A percentile compares a stretch with the other conserved stretches of the same genome.
phyloP scores from a whole-genome alignment of 176 grass and related monocot genomes.

The Aegilops longissima region DNA sequence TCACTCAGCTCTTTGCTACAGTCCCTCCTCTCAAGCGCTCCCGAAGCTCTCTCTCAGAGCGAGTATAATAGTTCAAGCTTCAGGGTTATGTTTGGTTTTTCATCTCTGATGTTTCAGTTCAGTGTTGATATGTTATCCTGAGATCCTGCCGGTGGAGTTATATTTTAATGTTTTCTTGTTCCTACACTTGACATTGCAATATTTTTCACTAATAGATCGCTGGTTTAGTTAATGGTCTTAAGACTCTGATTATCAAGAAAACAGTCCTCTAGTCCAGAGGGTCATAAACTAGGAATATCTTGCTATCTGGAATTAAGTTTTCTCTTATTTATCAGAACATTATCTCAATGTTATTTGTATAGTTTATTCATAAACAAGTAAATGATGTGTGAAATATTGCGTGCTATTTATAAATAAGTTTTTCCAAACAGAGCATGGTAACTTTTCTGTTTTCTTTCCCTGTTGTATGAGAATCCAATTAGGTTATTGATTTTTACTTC shows the following conservation, averaged over 20 bases:
- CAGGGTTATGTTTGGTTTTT: neutral
- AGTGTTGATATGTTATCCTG: neutral
- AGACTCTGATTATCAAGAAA: neutral
- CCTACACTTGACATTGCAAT: neutral
- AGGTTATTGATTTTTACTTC: neutral
- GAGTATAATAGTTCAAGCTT: neutral
- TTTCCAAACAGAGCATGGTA: neutral
- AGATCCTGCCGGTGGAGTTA: neutral
- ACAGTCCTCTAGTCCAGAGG: neutral
- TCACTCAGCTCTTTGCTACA: neutral
- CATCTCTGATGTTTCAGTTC: constrained; percentile 2
- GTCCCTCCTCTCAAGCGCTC: neutral
- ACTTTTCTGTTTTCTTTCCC: neutral
- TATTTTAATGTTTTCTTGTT: constrained; percentile 11
- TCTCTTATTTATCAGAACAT: neutral
- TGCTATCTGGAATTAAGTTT: constrained; percentile 13
- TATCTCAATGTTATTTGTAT: neutral
- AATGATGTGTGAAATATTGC: neutral
- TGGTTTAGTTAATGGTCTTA: neutral
- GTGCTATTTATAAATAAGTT: neutral
- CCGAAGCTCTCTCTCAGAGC: neutral
- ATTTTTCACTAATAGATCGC: neutral
- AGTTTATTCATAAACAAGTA: neutral
- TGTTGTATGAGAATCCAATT: constrained; percentile 9
- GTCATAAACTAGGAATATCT: neutral